A percentile compares a stretch with the other conserved stretches of the same genome.
Evolutionary conservation across 2,329 filamentous ascomycete genomes (phyloP).

Genomic region (Aspergillus aculeatus): DNA sequence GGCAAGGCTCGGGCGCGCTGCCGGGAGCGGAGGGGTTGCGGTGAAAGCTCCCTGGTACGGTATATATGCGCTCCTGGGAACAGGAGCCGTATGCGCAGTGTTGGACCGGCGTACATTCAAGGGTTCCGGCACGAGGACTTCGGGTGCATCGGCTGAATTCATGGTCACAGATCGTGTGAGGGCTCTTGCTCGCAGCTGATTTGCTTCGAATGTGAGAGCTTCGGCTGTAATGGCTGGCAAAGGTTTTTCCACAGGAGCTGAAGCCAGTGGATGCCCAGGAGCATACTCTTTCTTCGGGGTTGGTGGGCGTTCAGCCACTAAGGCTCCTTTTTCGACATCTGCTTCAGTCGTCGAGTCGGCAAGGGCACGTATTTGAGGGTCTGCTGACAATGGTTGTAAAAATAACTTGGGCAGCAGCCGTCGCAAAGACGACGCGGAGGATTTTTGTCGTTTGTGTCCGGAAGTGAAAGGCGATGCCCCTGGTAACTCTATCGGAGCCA

Average conservation of each 20-base stretch:
- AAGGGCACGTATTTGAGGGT: constrained; percentile 39
- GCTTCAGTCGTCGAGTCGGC: constrained; percentile 26
- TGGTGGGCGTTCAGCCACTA: constrained; percentile 3
- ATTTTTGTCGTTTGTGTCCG: constrained; percentile 32
- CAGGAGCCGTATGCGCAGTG: constrained; percentile 19
- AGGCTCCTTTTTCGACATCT: constrained; percentile 31
- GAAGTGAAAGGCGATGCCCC: constrained; percentile 15
- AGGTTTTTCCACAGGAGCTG: not conserved
- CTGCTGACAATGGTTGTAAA: constrained; percentile 32
- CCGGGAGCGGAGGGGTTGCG: constrained; percentile 17
- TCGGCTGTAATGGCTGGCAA: not conserved
- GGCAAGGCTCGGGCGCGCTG: not conserved
- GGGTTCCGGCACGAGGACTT: constrained; percentile 30
- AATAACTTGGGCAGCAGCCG: constrained; percentile 35
- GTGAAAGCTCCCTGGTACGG: constrained; percentile 28
- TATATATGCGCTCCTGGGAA: constrained; percentile 21
- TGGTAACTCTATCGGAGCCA: constrained; percentile 22
- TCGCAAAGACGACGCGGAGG: constrained; percentile 35
- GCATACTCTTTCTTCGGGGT: constrained; percentile 6
- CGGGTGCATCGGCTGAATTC: constrained; percentile 37
- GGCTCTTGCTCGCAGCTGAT: not conserved
- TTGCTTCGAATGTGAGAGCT: not conserved
- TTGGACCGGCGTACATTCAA: constrained; percentile 28
- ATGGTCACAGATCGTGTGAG: constrained; percentile 29
- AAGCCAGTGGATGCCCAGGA: constrained; percentile 5